phyloP scores from a whole-genome alignment of 2,329 filamentous ascomycete genomes.

The Aspergillus proliferans region DNA sequence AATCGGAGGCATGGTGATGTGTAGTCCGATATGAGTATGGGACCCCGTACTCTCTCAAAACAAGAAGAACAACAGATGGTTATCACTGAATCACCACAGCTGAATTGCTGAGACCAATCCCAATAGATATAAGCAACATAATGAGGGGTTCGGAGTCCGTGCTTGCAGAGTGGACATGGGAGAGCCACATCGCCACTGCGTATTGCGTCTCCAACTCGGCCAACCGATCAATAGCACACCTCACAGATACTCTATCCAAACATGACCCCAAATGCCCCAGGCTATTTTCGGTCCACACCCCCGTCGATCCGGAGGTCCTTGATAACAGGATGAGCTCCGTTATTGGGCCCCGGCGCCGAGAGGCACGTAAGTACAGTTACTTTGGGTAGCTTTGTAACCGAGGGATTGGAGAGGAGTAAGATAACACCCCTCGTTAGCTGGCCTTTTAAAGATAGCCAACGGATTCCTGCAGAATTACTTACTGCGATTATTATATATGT shows the following conservation, averaged over 20 bases:
- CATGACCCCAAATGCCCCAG: neutral
- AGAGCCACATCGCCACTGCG: neutral
- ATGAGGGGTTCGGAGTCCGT: neutral
- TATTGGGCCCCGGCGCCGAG: neutral
- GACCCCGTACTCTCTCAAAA: neutral
- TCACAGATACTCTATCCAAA: neutral
- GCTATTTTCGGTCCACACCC: neutral
- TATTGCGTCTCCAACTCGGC: neutral
- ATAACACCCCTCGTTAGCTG: neutral
- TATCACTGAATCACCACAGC: too few relatives aligned
- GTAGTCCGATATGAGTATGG: neutral
- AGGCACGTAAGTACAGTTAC: neutral
- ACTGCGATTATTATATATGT: neutral
- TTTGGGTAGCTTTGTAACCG: neutral
- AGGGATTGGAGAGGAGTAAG: neutral
- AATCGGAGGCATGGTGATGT: slow-evolving; percentile 42
- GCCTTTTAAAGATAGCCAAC: neutral
- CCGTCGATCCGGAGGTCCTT: neutral
- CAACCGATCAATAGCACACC: neutral
- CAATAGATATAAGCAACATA: neutral
- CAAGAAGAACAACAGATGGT: neutral
- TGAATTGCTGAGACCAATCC: neutral
- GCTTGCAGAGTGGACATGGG: neutral
- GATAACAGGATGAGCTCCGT: neutral
- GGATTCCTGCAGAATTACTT: neutral